Conservation (phyloP, 805 yeast species). For the Metschnikowia chrysomelidarum region DNA sequence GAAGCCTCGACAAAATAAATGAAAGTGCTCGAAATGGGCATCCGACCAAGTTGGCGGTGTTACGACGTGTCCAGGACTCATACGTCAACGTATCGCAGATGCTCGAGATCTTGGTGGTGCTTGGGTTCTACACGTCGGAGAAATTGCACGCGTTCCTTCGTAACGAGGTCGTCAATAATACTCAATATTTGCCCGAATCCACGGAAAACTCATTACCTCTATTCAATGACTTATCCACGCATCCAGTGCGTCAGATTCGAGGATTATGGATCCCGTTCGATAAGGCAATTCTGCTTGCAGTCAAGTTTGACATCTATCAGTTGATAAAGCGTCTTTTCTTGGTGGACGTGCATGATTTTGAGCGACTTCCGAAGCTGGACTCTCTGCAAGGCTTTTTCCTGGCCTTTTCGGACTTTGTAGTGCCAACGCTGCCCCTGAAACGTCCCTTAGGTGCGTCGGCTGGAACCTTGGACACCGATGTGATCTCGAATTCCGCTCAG, state of each 20-base stretch:
- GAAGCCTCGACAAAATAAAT: too few species aligned
- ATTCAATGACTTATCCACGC: conserved; percentile 30
- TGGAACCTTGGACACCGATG: conserved; percentile 3
- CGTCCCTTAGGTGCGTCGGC: not conserved
- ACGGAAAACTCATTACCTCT: conserved; percentile 17
- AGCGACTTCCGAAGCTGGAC: conserved; percentile 29
- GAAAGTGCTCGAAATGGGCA: too few species aligned
- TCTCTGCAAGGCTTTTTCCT: too few species aligned
- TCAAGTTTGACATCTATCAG: conserved; percentile 39
- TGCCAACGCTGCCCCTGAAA: conserved; percentile 6
- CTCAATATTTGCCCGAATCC: conserved; percentile 30
- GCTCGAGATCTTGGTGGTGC: conserved; percentile 31
- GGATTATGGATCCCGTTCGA: conserved; percentile 47
- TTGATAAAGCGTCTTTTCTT: conserved; percentile 35
- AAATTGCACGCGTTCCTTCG: conserved; percentile 31
- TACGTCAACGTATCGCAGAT: conserved; percentile 39
- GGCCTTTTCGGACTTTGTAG: not conserved
- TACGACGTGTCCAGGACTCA: conserved; percentile 43
- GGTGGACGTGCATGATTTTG: conserved; percentile 46
- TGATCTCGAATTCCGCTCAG: too few species aligned
- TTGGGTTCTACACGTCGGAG: conserved; percentile 24
- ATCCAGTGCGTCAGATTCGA: conserved; percentile 26
- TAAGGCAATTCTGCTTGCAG: conserved; percentile 39
- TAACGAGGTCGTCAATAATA: conserved; percentile 33
- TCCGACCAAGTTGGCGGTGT: conserved; percentile 20